Evolutionary conservation across 306 rosid species (phyloP), one percentile per base, ranked within the genome.

Genomic region (Lathyrus sativus): DNA sequence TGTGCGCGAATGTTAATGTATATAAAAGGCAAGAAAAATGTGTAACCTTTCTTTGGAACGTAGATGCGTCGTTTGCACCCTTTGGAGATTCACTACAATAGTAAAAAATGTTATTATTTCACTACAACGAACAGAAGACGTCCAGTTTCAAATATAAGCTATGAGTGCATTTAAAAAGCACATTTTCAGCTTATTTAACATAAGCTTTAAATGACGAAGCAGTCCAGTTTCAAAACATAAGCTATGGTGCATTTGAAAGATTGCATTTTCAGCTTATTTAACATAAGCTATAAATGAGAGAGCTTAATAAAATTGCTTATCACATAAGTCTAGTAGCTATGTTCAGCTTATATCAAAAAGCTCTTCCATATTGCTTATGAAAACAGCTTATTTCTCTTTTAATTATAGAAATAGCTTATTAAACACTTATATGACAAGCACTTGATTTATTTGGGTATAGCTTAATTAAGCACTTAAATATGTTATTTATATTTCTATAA

Each of bases 61-160:
- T 95, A 51, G 95, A 95, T 44, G 97, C 96, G 56, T 90, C 95
- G 81, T 90, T 95, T 45, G 96, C 96, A 45, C 99, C 99, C 84
- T 88, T 95, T 3, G 96, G 97, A 18, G 99, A 95, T 79, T 95
- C 99, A 57, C 97, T 93, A 73, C 78, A 85, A 76, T 37, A 79
- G 66, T 6, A 57, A 57, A 63, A 62, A 38, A 42, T 31, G 67
- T 74, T 24, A 75, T 48, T 51, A 15, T 45, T 57, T 35, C 35
- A 56, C 61, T n/a, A 43, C 11, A 74, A 33, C 29, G n/a, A 11
- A 53, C 54, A 62, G 44, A 62, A 50, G 18, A 46, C 37, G 6
- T 55, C n/a, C 7, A 51, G 12, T 28, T 63, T 64, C 38, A 28
- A 9, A 11, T 28, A 62, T 14, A 72, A 37, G 62, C 46, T 37